Evolutionary conservation across 2,329 filamentous ascomycete genomes (phyloP).

Genomic region (Monosporascus sp.): DNA sequence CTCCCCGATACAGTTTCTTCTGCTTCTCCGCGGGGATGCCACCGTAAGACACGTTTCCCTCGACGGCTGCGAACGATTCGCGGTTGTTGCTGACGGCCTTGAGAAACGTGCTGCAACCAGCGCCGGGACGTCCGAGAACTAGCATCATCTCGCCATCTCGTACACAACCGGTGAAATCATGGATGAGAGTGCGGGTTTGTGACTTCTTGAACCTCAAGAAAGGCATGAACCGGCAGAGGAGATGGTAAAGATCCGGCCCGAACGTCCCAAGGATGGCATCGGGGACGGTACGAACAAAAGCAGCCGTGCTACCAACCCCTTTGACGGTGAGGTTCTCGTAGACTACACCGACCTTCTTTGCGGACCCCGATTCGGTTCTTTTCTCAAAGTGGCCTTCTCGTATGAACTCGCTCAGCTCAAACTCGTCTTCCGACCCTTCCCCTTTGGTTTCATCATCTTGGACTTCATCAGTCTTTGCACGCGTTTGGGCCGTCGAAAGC

Average conservation of each 20-base stretch:
- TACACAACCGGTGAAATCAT: slow-evolving; percentile 63
- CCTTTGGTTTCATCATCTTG: slow-evolving; percentile 28
- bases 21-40: slow-evolving; percentile 65
- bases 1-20: slow-evolving; percentile 63
- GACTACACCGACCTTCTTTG: slow-evolving; percentile 73
- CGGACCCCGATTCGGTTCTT: slow-evolving; percentile 57
- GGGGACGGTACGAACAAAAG: slow-evolving; percentile 67
- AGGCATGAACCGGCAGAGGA: slow-evolving; percentile 43
- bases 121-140: slow-evolving; percentile 62
- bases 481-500: slow-evolving; percentile 1
- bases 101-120: slow-evolving; percentile 72
- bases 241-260: slow-evolving; percentile 69
- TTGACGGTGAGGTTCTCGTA: slow-evolving; percentile 74
- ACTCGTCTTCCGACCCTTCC: slow-evolving; percentile 53
- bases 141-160: slow-evolving; percentile 68
- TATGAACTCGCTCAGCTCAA: slow-evolving; percentile 66
- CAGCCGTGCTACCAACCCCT: slow-evolving; percentile 60
- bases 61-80: slow-evolving; percentile 58
- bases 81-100: slow-evolving; percentile 70
- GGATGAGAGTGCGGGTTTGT: slow-evolving; percentile 42
- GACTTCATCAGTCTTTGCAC: slow-evolving; percentile 27
- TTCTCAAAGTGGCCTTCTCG: slow-evolving; percentile 72
- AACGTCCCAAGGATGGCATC: slow-evolving; percentile 73
- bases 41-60: slow-evolving; percentile 67
- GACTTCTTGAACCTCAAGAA: slow-evolving; percentile 18